Conservation (phyloP, 1,284 basidiomycete species). For the Cerrena zonata region DNA sequence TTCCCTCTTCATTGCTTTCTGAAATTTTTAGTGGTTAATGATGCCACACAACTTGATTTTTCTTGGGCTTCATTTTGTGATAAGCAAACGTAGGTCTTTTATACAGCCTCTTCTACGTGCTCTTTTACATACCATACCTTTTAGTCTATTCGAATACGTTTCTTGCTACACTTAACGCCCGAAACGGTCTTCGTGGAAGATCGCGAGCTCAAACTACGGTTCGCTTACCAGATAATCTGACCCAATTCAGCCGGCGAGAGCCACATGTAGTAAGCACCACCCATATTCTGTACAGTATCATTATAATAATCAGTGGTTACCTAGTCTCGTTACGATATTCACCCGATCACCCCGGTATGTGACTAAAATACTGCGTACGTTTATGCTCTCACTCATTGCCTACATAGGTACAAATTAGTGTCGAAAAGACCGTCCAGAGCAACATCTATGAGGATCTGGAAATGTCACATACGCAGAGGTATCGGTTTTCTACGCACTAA, state of each 20-base stretch:
- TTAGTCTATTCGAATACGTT: slow-evolving; percentile 36
- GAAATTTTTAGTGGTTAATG: slow-evolving; percentile 35
- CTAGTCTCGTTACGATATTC: slow-evolving; percentile 1
- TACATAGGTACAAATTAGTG: slow-evolving; percentile 6
- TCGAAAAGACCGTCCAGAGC: slow-evolving; percentile 6
- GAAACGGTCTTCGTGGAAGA: slow-evolving; percentile 4
- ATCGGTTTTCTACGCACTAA: too few species aligned
- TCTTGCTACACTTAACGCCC: slow-evolving; percentile 23
- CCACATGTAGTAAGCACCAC: too few species aligned
- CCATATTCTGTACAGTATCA: too few species aligned
- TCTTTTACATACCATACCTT: background rate
- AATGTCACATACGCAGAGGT: too few species aligned
- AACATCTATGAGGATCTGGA: background rate
- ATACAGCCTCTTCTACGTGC: background rate
- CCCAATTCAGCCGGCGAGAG: too few species aligned
- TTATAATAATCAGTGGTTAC: too few species aligned
- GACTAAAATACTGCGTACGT: background rate
- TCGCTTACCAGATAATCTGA: too few species aligned
- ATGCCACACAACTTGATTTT: slow-evolving; percentile 43
- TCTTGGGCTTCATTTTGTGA: slow-evolving; percentile 43
- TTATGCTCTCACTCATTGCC: background rate
- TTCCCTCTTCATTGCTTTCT: slow-evolving; percentile 4
- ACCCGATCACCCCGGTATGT: slow-evolving; percentile 2
- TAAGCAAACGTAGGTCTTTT: slow-evolving; percentile 37
- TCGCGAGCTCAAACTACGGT: too few species aligned